Base-by-base conservation (phyloP, 2,329 filamentous ascomycete species). In the Exophiala viscosa region DNA sequence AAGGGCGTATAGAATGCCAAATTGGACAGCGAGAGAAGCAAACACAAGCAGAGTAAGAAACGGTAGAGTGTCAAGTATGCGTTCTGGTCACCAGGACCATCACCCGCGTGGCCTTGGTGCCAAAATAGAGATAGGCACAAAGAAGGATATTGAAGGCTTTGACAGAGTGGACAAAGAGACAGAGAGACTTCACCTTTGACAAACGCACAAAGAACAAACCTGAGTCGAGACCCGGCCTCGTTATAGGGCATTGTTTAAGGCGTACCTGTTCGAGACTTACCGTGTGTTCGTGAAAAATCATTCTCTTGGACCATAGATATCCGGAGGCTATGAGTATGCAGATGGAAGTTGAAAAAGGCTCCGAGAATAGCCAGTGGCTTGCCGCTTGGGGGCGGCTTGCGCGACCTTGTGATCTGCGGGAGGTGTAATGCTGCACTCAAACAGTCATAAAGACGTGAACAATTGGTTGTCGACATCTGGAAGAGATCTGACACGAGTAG, bases 301-400 rank as follows among this genome's bases (percentile, higher is more conserved):
- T 35, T 50, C 33, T 42, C 36, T 45, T 52, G 20, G 45, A 28
- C 42, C 42, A 48, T 47, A 48, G 33, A 33, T 45, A 54, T 40
- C 51, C 48, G 50, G 39, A 18, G n/a, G 35, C 18, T 48, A 34
- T 47, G 49, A 49, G 42, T 45, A 43, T 53, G 31, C 50, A 49
- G 46, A 35, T 23, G 36, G 35, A 40, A 15, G 18, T 46, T 36
- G 34, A 48, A 49, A 53, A 52, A 36, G 54, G 41, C 48, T n/a
- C 38, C 45, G 53, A 57, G 53, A 33, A 59, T 48, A 58, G 56
- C 60, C 60, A 60, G 58, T 62, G 50, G 48, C 46, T 60, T 59
- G 45, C 47, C 53, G 56, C 48, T 39, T 28, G 32, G 28, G 4
- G 32, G 40, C 28, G 51, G 18, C 23, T 46, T 45, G 38, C 52